Conservation (phyloP, 257 asterid species). For the Echites panduratus region DNA sequence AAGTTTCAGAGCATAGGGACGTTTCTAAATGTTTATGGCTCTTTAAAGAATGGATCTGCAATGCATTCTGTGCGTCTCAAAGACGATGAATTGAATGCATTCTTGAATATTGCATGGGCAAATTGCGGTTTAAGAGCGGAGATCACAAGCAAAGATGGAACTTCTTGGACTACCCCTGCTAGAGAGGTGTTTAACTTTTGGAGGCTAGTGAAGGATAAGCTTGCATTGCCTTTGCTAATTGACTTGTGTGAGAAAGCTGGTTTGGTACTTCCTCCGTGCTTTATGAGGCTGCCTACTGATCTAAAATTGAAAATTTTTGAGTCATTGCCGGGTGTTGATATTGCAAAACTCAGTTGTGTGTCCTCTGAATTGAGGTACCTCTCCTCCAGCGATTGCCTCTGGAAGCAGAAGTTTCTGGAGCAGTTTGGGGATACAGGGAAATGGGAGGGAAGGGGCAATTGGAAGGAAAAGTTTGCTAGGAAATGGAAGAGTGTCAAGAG, state of each 20-base stretch:
- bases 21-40: slow-evolving; percentile 54
- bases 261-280: slow-evolving; percentile 75
- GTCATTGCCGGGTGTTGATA: slow-evolving; percentile 52
- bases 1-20: slow-evolving; percentile 67
- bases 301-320: slow-evolving; percentile 71
- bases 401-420: slow-evolving; percentile 59
- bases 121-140: slow-evolving; percentile 51
- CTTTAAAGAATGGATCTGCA: slow-evolving; percentile 29
- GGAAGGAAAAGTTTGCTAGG: slow-evolving; percentile 59
- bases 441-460: slow-evolving; percentile 29
- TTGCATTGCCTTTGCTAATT: slow-evolving; percentile 78
- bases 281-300: slow-evolving; percentile 65
- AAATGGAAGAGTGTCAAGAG: slow-evolving; percentile 30
- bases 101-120: slow-evolving; percentile 80
- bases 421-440: slow-evolving; percentile 32
- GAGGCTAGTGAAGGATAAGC: slow-evolving; percentile 66
- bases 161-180: slow-evolving; percentile 34
- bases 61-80: slow-evolving; percentile 38
- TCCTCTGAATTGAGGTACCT: slow-evolving; percentile 56
- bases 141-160: slow-evolving; percentile 19
- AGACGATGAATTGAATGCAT: slow-evolving; percentile 52
- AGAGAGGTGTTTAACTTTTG: slow-evolving; percentile 69
- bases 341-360: slow-evolving; percentile 55
- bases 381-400: slow-evolving; percentile 63
- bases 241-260: slow-evolving; percentile 66